Evolutionary conservation across 495 filamentous ascomycete species (phyloP), one percentile per base, ranked within the genome.

Genomic region (Acidiella bohemica): DNA sequence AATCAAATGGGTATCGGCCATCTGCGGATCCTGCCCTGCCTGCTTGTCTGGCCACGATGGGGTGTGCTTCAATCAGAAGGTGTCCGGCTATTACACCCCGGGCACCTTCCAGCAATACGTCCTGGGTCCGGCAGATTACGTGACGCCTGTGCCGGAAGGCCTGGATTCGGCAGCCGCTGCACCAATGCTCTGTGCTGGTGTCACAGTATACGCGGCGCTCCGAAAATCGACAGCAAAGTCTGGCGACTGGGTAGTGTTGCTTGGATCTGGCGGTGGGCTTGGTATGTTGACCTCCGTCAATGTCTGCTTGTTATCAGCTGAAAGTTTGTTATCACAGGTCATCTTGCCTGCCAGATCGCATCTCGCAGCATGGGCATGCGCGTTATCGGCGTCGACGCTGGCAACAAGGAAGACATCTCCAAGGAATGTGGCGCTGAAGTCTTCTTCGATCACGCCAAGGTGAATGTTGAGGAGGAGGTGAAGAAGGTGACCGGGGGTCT

Each of bases 61-160:
- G 1, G 44, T 68, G 21, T 79, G 75, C 62, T 67, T 68, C 48
- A 70, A 72, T 37, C 61, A 64, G 33, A 74, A 72, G 49, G 51
- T 77, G 2, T 63, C 59, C 31, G 65, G 66, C 24, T 68, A 63
- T 44, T 59, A 58, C 32, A 61, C 47, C 19, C 76, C 76, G 0
- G 78, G 78, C 23, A 84, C 77, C 18, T 83, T 84, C 58, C 77
- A 80, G 55, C 73, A 81, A 56, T 84, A 81, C 50, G 68, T 70
- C n/a, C 42, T 79, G 1, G 70, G 67, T 0, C 71, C 75, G 5
- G 75, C 75, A 4, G 69, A 68, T 50, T 63, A 81, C 49, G 76
- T 81, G 16, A 81, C 77, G 1, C 75, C 74, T 1, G 78, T 82
- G 54, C 79, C 79, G 5, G 76, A 79, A 4, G 59, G 52, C 4